A percentile compares a stretch with the other conserved stretches of the same genome.
Conservation (phyloP, 305 asterid genomes). For the Fraxinus latifolia region DNA sequence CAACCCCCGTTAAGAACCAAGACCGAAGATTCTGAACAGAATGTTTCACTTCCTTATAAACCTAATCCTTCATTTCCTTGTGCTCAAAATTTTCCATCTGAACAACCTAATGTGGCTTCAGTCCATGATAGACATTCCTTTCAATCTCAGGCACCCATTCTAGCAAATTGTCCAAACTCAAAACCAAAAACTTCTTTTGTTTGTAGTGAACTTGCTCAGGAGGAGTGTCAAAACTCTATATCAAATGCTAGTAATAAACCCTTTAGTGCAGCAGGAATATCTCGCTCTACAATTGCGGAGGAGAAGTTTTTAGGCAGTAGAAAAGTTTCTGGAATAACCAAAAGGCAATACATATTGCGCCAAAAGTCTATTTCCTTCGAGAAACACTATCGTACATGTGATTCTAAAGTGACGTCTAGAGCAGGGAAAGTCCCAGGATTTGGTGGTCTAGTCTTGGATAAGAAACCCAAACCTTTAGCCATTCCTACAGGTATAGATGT, state of each 20-base stretch:
- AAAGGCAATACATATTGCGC: conserved; percentile 68
- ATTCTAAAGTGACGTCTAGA: conserved; percentile 66
- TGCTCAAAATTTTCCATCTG: conserved; percentile 40
- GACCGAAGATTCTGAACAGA: conserved; percentile 40
- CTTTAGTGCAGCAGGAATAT: conserved; percentile 51
- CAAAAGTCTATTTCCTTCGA: conserved; percentile 77
- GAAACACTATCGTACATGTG: conserved; percentile 60
- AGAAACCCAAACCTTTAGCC: conserved; percentile 71
- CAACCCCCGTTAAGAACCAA: conserved; percentile 37
- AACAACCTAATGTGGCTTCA: conserved; percentile 31
- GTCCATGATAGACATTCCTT: conserved; percentile 36
- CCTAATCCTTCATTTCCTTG: conserved; percentile 38
- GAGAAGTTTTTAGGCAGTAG: conserved; percentile 69
- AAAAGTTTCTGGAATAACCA: conserved; percentile 69
- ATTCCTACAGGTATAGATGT: conserved; percentile 53
- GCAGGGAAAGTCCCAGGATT: conserved; percentile 61
- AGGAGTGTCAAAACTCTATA: conserved; percentile 39
- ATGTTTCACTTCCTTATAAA: conserved; percentile 36
- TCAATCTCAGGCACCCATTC: conserved; percentile 46
- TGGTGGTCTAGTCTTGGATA: conserved; percentile 73
- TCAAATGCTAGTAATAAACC: conserved; percentile 42
- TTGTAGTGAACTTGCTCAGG: conserved; percentile 38
- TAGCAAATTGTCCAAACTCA: conserved; percentile 29
- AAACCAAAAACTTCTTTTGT: conserved; percentile 38
- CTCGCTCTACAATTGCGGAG: conserved; percentile 42